A percentile compares a stretch with the other conserved stretches of the same genome.
These are phyloP conservation scores for Lipomyces oligophaga DNA, from an alignment of 805 yeast species.

Conservation along the genomic window DNA sequence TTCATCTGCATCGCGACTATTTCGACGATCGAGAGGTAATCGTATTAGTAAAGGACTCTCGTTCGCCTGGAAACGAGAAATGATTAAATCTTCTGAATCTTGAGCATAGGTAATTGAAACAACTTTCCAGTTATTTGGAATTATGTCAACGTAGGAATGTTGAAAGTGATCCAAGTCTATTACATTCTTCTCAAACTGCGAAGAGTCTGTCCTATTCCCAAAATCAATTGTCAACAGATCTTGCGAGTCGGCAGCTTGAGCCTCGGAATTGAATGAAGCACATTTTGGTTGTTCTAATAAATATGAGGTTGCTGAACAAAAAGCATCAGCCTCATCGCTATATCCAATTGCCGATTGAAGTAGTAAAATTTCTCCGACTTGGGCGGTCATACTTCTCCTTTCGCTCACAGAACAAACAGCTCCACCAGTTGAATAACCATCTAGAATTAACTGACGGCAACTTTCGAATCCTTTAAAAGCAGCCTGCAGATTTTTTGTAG, in stretches of 20 bases:
- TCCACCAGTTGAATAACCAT: constrained; percentile 5
- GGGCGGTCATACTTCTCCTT: constrained; percentile 3
- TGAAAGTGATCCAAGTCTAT: constrained; percentile 24
- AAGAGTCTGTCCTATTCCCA: background rate
- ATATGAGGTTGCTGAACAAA: background rate
- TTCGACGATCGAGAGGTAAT: constrained; percentile 56
- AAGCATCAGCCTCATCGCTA: constrained; percentile 4
- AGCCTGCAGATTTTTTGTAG: too few species aligned
- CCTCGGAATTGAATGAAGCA: constrained; percentile 10
- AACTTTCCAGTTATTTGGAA: constrained; percentile 55
- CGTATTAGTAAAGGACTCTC: constrained; percentile 48
- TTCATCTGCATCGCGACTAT: constrained; percentile 46
- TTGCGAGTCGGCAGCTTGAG: constrained; percentile 5
- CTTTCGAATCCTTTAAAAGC: constrained; percentile 6
- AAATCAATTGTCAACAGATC: constrained; percentile 2
- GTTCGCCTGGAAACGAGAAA: constrained; percentile 45
- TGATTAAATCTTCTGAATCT: constrained; percentile 52
- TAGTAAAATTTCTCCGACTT: constrained; percentile 10
- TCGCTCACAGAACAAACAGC: constrained; percentile 13
- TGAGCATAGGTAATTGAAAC: constrained; percentile 60
- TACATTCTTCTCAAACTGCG: constrained; percentile 13
- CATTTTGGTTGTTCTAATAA: constrained; percentile 15
- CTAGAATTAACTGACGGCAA: constrained; percentile 12
- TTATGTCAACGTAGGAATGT: constrained; percentile 15
- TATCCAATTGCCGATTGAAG: constrained; percentile 21